Base-by-base conservation (phyloP, 768 basidiomycete species). In the Tylopilus sp. region DNA sequence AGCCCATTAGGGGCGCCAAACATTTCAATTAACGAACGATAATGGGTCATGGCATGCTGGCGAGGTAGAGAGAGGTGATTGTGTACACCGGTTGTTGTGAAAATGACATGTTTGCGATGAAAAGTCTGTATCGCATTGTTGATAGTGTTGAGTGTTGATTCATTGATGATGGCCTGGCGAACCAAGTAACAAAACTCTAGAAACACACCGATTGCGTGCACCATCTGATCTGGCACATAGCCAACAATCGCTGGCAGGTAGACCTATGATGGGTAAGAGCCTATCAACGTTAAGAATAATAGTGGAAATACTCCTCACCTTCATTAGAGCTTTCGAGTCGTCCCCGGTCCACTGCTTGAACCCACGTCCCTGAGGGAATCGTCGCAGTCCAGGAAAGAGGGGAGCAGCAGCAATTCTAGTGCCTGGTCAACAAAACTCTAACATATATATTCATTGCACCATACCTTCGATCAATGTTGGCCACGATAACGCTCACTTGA, bases 1-100 rank as follows among this genome's bases (percentile, higher is more conserved):
- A n/a, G n/a, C n/a, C n/a, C n/a, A n/a, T n/a, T n/a, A 5, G 37
- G 19, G 2, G 21, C 19, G 2, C 37, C 19, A 22, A 38, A 38
- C 37, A 38, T 38, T 38, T 38, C 8, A 9, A 38, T 38, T 10
- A 38, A 22, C 8, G 7, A 5, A 12, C 19, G 19, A 12, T 71
- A 75, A 29, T 75, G 73, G 2, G 41, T 36, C 1, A 74, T 41
- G 0, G 72, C 60, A 22, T 74, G 74, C 36, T 76, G 72, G 1
- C 61, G 56, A 0, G 71, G 72, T 1, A 73, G 59, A 2, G 60
- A 65, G 24, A 69, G 63, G 17, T 40, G 38, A 22, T 12, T 3
- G 11, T 12, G 38, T 4, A 22, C 38, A 24, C 21, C 38, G 13
- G 11, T 12, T 6, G 11, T 12, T 6, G 3, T 40, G 21, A 40